These are phyloP conservation scores for Gaeumannomyces tritici DNA, from an alignment of 2,329 filamentous ascomycete genomes.

Conservation along the genomic window DNA sequence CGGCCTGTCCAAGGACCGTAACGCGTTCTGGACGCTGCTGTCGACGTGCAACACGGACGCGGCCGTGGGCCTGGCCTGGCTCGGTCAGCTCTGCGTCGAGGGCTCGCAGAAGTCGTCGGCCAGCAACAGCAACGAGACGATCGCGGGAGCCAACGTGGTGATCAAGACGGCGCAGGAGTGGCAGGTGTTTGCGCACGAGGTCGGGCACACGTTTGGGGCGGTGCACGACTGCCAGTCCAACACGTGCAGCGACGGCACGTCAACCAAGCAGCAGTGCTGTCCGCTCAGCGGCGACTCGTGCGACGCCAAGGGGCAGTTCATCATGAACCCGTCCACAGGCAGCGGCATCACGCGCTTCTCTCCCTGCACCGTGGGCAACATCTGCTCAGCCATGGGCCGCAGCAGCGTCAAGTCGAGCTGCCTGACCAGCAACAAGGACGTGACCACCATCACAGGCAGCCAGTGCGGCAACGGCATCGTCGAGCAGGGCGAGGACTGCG, in stretches of 20 bases:
- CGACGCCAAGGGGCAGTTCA: slow-evolving; percentile 67
- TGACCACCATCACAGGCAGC: slow-evolving; percentile 71
- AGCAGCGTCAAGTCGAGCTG: slow-evolving; percentile 69
- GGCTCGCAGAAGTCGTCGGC: slow-evolving; percentile 45
- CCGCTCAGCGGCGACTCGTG: slow-evolving; percentile 61
- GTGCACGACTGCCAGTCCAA: slow-evolving; percentile 77
- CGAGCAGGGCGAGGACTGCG: slow-evolving; percentile 87
- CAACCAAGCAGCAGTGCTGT: slow-evolving; percentile 57
- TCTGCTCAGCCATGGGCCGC: slow-evolving; percentile 75
- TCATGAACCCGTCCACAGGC: slow-evolving; percentile 92
- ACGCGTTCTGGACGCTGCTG: slow-evolving; percentile 89
- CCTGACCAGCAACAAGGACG: slow-evolving; percentile 74
- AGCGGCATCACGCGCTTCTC: slow-evolving; percentile 71
- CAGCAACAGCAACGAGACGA: slow-evolving; percentile 53
- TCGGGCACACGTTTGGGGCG: slow-evolving; percentile 89
- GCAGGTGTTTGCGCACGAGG: slow-evolving; percentile 94
- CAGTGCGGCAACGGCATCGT: slow-evolving; percentile 97
- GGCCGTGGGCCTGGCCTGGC: slow-evolving; percentile 87
- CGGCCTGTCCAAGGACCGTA: slow-evolving; percentile 63
- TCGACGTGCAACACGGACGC: slow-evolving; percentile 72
- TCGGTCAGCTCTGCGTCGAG: slow-evolving; percentile 71
- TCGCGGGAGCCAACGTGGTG: slow-evolving; percentile 83
- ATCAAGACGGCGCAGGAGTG: slow-evolving; percentile 76
- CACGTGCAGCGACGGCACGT: slow-evolving; percentile 56
- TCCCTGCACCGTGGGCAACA: slow-evolving; percentile 82